Conservation (phyloP, 257 asterid genomes). For the Solanum megistacrolobum region DNA sequence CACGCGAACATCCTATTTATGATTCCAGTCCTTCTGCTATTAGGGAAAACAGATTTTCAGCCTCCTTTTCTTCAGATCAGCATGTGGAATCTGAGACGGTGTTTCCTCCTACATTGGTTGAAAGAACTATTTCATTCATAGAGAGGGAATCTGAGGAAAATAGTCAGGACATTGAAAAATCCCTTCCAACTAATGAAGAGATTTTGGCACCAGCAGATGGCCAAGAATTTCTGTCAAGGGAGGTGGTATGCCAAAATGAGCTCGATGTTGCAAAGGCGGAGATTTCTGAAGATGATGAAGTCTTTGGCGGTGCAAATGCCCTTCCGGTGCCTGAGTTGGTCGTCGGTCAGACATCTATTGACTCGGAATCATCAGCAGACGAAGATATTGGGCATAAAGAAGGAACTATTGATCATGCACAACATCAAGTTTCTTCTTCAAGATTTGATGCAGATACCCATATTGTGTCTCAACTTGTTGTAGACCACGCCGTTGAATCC, state of each 20-base stretch:
- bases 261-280: slow-evolving; percentile 5
- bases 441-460: slow-evolving; percentile 9
- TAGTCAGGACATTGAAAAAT: slow-evolving; percentile 14
- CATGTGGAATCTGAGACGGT: slow-evolving; percentile 34
- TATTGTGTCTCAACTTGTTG: neutral
- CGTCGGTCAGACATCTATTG: neutral
- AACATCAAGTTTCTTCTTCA: slow-evolving; percentile 14
- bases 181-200: slow-evolving; percentile 8
- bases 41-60: slow-evolving; percentile 22
- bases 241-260: slow-evolving; percentile 15
- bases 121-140: slow-evolving; percentile 17
- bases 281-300: slow-evolving; percentile 13
- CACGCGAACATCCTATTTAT: slow-evolving; percentile 12
- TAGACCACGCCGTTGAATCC: neutral
- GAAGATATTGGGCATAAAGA: slow-evolving; percentile 10
- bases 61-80: slow-evolving; percentile 38
- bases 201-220: slow-evolving; percentile 17
- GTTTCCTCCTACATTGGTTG: slow-evolving; percentile 11
- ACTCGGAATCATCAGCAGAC: slow-evolving; percentile 12
- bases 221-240: slow-evolving; percentile 6
- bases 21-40: slow-evolving; percentile 15
- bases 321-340: slow-evolving; percentile 7
- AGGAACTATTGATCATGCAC: slow-evolving; percentile 3
- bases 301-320: slow-evolving; percentile 8
- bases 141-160: slow-evolving; percentile 27